Percentiles rank a stretch among this genome's conserved stretches.
These are phyloP conservation scores for Lepidopterella palustris DNA, from an alignment of 495 filamentous ascomycete species.

Conservation along the genomic window DNA sequence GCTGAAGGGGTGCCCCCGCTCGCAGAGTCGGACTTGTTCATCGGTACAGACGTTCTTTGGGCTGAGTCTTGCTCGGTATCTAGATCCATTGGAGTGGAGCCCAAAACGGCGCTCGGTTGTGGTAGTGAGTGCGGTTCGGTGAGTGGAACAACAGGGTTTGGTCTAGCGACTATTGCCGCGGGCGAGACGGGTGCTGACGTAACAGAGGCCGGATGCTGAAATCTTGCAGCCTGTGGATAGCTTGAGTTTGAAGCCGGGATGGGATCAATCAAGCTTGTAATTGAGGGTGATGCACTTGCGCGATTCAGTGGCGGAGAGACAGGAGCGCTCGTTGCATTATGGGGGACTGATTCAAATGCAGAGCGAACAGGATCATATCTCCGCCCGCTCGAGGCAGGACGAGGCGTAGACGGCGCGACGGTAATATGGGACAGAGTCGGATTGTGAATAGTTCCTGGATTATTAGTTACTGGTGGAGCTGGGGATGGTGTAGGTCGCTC, in stretches of 20 bases:
- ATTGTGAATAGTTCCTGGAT: slow-evolving; percentile 32
- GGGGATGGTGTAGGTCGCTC: slow-evolving; percentile 17
- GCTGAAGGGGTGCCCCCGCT: slow-evolving; percentile 47
- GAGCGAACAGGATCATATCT: slow-evolving; percentile 84
- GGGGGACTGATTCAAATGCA: slow-evolving; percentile 53
- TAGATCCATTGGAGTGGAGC: slow-evolving; percentile 26
- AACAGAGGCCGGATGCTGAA: slow-evolving; percentile 23
- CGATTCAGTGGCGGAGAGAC: slow-evolving; percentile 53
- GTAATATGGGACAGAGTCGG: slow-evolving; percentile 30
- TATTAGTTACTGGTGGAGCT: slow-evolving; percentile 25
- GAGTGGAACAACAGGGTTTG: slow-evolving; percentile 8
- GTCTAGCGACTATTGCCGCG: slow-evolving; percentile 16
- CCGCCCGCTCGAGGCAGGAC: slow-evolving; percentile 59
- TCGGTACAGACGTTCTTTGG: slow-evolving; percentile 9
- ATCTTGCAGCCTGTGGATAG: slow-evolving; percentile 21
- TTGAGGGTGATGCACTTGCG: slow-evolving; percentile 81
- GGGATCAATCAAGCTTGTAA: slow-evolving; percentile 82
- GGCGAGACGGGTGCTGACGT: slow-evolving; percentile 31
- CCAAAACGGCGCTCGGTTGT: slow-evolving; percentile 1
- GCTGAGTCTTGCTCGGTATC: slow-evolving; percentile 22
- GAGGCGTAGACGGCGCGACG: slow-evolving; percentile 36
- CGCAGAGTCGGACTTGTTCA: slow-evolving; percentile 37
- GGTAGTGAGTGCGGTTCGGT: slow-evolving; percentile 8
- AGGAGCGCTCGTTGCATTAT: slow-evolving; percentile 47
- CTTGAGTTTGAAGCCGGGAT: slow-evolving; percentile 40